These are phyloP conservation scores for California macrophylla DNA, from an alignment of 441 rosid species.

Conservation along the genomic window DNA sequence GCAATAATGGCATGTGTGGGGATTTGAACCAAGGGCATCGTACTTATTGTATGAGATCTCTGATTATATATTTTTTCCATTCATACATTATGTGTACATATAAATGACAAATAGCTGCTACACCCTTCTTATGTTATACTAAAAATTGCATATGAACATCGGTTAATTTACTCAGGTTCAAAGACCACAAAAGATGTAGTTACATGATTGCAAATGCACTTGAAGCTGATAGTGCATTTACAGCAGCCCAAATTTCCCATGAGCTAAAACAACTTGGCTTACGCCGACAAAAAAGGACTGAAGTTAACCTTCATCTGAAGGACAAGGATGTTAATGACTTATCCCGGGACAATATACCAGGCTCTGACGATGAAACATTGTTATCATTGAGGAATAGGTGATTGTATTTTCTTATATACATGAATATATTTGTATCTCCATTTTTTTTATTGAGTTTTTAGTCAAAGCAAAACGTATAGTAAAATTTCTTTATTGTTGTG, in stretches of 20 bases:
- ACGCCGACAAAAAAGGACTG: conserved; percentile 29
- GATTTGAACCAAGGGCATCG: neutral
- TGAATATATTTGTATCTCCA: conserved; percentile 7
- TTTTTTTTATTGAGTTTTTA: neutral
- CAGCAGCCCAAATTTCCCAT: conserved; percentile 72
- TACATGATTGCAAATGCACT: conserved; percentile 70
- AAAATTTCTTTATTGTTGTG: neutral
- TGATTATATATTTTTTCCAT: neutral
- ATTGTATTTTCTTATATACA: neutral
- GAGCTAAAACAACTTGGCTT: conserved; percentile 83
- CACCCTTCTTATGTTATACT: conserved; percentile 4
- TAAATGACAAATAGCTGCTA: neutral
- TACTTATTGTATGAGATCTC: neutral
- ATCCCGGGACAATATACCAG: conserved; percentile 26
- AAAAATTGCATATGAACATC: neutral
- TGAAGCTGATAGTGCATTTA: conserved; percentile 45
- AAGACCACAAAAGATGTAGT: conserved; percentile 67
- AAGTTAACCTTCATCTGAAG: conserved; percentile 35
- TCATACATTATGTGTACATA: neutral
- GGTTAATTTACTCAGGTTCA: conserved; percentile 42
- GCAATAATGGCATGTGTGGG: neutral
- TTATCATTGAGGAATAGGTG: conserved; percentile 62
- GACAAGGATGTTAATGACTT: conserved; percentile 39
- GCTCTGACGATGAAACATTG: conserved; percentile 59
- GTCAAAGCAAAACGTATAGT: neutral